Percentiles rank a stretch among this genome's conserved stretches.
These are phyloP conservation scores for Sarcomyxa edulis DNA, from an alignment of 768 basidiomycete species.

Conservation along the genomic window DNA sequence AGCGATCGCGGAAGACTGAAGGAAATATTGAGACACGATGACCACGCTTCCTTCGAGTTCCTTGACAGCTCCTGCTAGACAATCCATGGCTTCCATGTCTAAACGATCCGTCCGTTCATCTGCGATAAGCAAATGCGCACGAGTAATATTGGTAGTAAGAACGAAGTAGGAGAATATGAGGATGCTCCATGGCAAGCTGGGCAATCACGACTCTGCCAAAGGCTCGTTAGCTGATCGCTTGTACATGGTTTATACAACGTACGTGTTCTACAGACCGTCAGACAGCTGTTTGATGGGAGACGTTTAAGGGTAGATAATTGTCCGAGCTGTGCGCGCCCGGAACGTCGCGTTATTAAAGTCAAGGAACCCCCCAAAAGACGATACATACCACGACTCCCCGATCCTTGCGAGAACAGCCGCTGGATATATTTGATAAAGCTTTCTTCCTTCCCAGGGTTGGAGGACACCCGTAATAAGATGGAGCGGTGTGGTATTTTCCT, in stretches of 20 bases:
- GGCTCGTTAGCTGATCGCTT: no score
- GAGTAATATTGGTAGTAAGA: no score
- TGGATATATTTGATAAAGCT: conserved; percentile 95
- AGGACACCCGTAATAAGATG: conserved; percentile 83
- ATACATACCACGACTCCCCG: conserved; percentile 68
- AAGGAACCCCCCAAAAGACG: neutral
- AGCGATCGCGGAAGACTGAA: conserved; percentile 40
- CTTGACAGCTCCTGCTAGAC: conserved; percentile 91
- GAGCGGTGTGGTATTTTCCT: conserved; percentile 88
- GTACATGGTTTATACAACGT: conserved; percentile 23
- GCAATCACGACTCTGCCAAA: conserved; percentile 82
- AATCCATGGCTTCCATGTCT: conserved; percentile 98
- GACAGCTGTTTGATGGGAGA: conserved; percentile 91
- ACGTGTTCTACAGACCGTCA: conserved; percentile 95
- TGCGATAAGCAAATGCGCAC: conserved; percentile 19
- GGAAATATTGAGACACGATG: conserved; percentile 99
- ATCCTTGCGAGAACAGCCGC: conserved; percentile 62
- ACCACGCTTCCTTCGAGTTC: conserved; percentile 97
- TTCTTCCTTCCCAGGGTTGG: conserved; percentile 78
- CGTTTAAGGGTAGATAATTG: conserved; percentile 95
- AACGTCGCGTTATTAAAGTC: conserved; percentile 32
- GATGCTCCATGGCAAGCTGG: conserved; percentile 95
- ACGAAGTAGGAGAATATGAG: conserved; percentile 88
- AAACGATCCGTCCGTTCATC: conserved; percentile 97
- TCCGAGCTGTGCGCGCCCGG: conserved; percentile 92